Evolutionary conservation across 169 alveolate genomes (phyloP).

Genomic region (Condylostoma magnum): DNA sequence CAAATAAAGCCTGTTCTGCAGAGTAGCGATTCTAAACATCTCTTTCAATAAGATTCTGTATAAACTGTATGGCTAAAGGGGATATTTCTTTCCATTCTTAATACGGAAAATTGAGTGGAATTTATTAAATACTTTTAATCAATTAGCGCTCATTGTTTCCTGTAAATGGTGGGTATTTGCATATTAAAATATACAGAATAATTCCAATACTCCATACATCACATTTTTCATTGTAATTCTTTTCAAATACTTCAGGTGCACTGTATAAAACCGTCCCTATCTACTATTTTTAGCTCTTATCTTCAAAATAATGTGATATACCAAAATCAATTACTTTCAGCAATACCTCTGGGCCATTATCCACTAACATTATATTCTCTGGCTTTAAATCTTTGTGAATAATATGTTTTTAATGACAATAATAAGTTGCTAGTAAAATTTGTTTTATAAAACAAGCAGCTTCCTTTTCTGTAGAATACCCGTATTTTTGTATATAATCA

Average conservation of each 20-base stretch:
- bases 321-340: conserved; percentile 39
- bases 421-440: conserved; percentile 55
- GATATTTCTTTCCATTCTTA: too few relatives aligned
- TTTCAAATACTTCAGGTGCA: conserved; percentile 40
- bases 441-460: conserved; percentile 40
- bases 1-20: too few relatives aligned
- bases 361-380: conserved; percentile 60
- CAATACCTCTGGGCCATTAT: background rate
- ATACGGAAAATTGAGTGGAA: too few relatives aligned
- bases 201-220: conserved; percentile 51
- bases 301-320: background rate
- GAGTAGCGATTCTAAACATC: too few relatives aligned
- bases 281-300: background rate
- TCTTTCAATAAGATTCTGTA: too few relatives aligned
- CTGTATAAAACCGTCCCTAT: conserved; percentile 37
- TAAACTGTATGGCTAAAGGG: too few relatives aligned
- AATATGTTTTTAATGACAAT: conserved; percentile 61
- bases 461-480: conserved; percentile 42
- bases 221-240: conserved; percentile 40
- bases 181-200: conserved; percentile 33
- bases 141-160: conserved; percentile 55
- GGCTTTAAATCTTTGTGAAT: conserved; percentile 83
- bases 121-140: too few relatives aligned
- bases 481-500: conserved; percentile 27
- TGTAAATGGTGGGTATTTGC: conserved; percentile 52